Base-by-base conservation (phyloP, 768 basidiomycete genomes). In the Hypholoma fasciculare region DNA sequence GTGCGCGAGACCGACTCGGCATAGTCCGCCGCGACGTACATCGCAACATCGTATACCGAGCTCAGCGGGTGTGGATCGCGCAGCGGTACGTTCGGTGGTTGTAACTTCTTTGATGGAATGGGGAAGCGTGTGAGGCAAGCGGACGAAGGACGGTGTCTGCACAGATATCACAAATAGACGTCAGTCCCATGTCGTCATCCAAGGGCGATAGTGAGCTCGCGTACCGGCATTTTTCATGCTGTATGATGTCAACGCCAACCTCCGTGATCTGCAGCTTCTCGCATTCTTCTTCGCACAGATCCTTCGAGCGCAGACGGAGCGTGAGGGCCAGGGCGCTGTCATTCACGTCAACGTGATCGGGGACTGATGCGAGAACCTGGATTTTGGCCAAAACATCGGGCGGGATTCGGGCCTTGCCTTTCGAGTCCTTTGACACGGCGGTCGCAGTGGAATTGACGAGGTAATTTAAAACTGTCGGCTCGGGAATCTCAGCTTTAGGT, bases 211-310 rank as follows among this genome's bases (percentile, higher is more conserved):
- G 49, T 19, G 19, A 60, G 47, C 43, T 43, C 27, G 66, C 82
- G 36, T 64, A 91, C 91, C 88, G 78, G 71, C 79, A 88, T 53
- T 78, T 78, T 65, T 94, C 92, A 40, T 74, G 71, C 61, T 94
- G 92, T 36, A 81, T 69, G 27, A 91, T 63, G 55, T 88, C 79
- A 5, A 87, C 69, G 6, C 75, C 71, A 59, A 93, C 80, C 6
- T 77, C 81, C 23, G 78, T 74, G 17, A 92, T 65, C 56, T 81
- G 83, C 14, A 94, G 68, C 43, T 78, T 79, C 61, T 78, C 73
- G 64, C 86, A 82, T 37, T 86, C 75, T 7, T 70, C 74, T 30
- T 72, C 72, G 1, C 76, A 66, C 56, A 90, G 66, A 54, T 76
- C 79, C 52, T 82, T 76, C 13, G 85, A 82, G 19, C 87, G 82